Percentiles rank a stretch among this genome's conserved stretches.
Evolutionary conservation across 2,329 filamentous ascomycete species (phyloP).

Genomic region (Aureobasidium sp.): DNA sequence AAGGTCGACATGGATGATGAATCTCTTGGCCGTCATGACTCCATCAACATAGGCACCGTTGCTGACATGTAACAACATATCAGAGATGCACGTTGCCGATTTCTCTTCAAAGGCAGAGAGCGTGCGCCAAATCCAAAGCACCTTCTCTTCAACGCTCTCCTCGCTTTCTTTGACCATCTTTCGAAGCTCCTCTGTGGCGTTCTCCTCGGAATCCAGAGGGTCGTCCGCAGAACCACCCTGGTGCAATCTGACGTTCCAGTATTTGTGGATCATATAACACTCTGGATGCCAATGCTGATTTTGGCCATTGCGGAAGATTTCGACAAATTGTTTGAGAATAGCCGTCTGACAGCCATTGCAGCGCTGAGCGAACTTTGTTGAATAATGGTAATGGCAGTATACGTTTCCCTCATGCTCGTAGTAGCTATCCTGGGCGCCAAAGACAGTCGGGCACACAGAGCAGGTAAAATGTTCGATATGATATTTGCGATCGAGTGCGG

Average conservation of each 20-base stretch:
- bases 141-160: slow-evolving; percentile 94
- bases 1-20: slow-evolving; percentile 92
- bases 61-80: slow-evolving; percentile 97
- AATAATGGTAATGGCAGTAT: slow-evolving; percentile 98
- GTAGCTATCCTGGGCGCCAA: slow-evolving; percentile 95
- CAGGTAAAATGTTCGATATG: slow-evolving; percentile 99
- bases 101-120: slow-evolving; percentile 96
- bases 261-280: slow-evolving; percentile 99
- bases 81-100: slow-evolving; percentile 94
- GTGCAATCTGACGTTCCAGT: slow-evolving; percentile 89
- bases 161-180: slow-evolving; percentile 74
- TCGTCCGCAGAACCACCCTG: slow-evolving; percentile 18
- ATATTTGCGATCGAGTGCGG: slow-evolving; percentile 93
- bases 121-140: slow-evolving; percentile 97
- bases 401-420: slow-evolving; percentile 96
- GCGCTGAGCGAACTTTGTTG: slow-evolving; percentile 88
- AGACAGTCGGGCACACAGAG: slow-evolving; percentile 93
- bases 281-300: slow-evolving; percentile 99
- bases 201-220: slow-evolving; percentile 33
- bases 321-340: slow-evolving; percentile 97
- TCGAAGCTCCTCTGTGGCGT: slow-evolving; percentile 60
- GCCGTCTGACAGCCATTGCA: slow-evolving; percentile 96
- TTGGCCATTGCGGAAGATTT: slow-evolving; percentile 94
- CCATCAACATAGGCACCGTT: slow-evolving; percentile 95
- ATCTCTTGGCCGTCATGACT: slow-evolving; percentile 87